These are phyloP conservation scores for Dichotomocladium elegans DNA, from an alignment of 371 early-diverging fungal species.

Conservation along the genomic window DNA sequence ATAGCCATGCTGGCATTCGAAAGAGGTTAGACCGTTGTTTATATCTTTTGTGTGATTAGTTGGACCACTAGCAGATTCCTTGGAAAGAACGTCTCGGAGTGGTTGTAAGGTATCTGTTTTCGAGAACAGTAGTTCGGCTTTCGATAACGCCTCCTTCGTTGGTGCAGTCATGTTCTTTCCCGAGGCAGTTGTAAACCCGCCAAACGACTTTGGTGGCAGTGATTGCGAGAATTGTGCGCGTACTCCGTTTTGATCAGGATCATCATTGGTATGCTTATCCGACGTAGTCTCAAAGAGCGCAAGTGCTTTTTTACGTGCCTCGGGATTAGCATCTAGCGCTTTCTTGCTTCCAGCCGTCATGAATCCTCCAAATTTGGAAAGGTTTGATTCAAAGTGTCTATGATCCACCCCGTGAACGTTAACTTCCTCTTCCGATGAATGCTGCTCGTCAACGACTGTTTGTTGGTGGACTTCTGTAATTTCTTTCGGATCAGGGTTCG, in stretches of 20 bases:
- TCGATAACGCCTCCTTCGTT: background rate
- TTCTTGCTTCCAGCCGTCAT: conserved; percentile 16
- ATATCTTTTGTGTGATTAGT: too few relatives aligned
- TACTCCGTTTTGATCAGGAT: background rate
- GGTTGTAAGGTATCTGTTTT: too few relatives aligned
- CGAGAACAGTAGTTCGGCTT: background rate
- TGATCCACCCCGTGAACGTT: conserved; percentile 2
- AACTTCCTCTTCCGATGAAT: background rate
- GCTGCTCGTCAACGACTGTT: too few relatives aligned
- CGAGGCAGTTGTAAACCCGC: background rate
- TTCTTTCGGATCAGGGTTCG: background rate
- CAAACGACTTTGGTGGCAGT: background rate
- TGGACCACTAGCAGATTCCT: too few relatives aligned
- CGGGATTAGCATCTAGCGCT: conserved; percentile 14
- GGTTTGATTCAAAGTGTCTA: conserved; percentile 14
- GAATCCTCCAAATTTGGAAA: conserved; percentile 6
- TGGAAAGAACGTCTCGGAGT: too few relatives aligned
- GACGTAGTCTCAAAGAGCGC: background rate
- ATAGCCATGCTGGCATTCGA: too few relatives aligned
- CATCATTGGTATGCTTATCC: background rate
- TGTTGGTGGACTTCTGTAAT: background rate
- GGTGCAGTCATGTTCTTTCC: background rate
- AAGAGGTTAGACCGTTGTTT: too few relatives aligned
- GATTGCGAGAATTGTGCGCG: too few relatives aligned
- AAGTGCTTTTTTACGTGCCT: conserved; percentile 12